phyloP scores from a whole-genome alignment of 2,329 filamentous ascomycete species.

The Huntiella decipiens region DNA sequence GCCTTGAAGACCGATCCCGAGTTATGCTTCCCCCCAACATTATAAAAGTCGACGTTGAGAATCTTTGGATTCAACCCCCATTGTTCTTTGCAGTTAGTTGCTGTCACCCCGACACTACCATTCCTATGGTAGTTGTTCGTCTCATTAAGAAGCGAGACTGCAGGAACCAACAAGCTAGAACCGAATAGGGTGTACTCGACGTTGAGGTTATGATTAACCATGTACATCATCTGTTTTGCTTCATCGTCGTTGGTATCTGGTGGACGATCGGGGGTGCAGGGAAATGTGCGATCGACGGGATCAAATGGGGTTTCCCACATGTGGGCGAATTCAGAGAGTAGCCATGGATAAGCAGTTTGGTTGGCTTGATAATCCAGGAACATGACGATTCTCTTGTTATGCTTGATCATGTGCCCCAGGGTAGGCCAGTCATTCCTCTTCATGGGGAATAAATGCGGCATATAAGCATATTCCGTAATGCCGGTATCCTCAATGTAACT shows the following conservation, averaged over 20 bases:
- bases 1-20: constrained; percentile 60
- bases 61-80: constrained; percentile 60
- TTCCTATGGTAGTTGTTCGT: constrained; percentile 50
- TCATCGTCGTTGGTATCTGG: constrained; percentile 41
- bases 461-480: constrained; percentile 53
- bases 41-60: constrained; percentile 73
- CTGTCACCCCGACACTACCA: constrained; percentile 47
- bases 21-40: constrained; percentile 32
- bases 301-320: constrained; percentile 87
- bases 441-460: constrained; percentile 53
- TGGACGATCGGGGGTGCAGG: constrained; percentile 61
- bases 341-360: constrained; percentile 59
- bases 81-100: constrained; percentile 37
- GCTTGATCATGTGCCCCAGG: constrained; percentile 54
- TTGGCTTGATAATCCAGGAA: constrained; percentile 77
- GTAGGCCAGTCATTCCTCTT: constrained; percentile 64
- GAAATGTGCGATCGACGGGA: constrained; percentile 43
- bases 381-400: constrained; percentile 51
- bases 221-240: constrained; percentile 47
- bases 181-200: constrained; percentile 51
- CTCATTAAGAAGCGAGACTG: constrained; percentile 46
- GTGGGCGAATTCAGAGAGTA: constrained; percentile 73
- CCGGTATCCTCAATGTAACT: constrained; percentile 52
- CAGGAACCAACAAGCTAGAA: constrained; percentile 48
- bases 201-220: constrained; percentile 86